These are phyloP conservation scores for Elsinoe ampelina DNA, from an alignment of 2,329 filamentous ascomycete genomes.

Conservation along the genomic window DNA sequence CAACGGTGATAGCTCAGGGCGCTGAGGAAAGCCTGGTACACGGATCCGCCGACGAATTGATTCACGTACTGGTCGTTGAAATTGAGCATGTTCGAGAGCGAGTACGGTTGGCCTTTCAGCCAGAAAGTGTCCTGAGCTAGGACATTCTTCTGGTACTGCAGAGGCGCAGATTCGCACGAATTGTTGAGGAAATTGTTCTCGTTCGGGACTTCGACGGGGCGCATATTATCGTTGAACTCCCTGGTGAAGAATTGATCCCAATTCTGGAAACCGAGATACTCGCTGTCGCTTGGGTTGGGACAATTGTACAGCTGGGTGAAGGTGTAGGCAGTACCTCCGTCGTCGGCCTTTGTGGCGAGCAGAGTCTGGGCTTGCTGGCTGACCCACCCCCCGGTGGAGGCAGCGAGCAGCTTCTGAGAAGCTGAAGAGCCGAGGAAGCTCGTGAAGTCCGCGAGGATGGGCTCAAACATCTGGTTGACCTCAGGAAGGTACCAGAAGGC, in stretches of 20 bases:
- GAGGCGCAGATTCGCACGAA: slow-evolving; percentile 55
- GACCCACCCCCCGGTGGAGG: slow-evolving; percentile 34
- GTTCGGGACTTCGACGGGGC: slow-evolving; percentile 50
- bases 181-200: slow-evolving; percentile 51
- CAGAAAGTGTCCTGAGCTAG: slow-evolving; percentile 55
- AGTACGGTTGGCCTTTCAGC: slow-evolving; percentile 62
- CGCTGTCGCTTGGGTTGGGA: slow-evolving; percentile 39
- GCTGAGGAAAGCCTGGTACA: slow-evolving; percentile 63
- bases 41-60: slow-evolving; percentile 52
- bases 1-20: slow-evolving; percentile 62
- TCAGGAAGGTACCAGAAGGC: slow-evolving; percentile 45
- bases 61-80: slow-evolving; percentile 41
- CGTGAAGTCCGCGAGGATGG: slow-evolving; percentile 43
- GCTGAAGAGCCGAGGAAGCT: slow-evolving; percentile 23
- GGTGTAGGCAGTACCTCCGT: slow-evolving; percentile 20
- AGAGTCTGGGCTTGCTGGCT: slow-evolving; percentile 31
- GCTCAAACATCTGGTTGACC: slow-evolving; percentile 43
- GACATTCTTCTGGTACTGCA: slow-evolving; percentile 42
- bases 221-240: slow-evolving; percentile 41
- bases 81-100: slow-evolving; percentile 38
- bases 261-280: slow-evolving; percentile 51
- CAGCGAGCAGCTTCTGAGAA: neutral
- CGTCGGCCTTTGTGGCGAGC: slow-evolving; percentile 25
- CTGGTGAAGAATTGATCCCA: slow-evolving; percentile 67
- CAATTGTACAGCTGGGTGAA: slow-evolving; percentile 50